phyloP scores from a whole-genome alignment of 2,329 filamentous ascomycete species.

The Hymenoscyphus fraxineus region DNA sequence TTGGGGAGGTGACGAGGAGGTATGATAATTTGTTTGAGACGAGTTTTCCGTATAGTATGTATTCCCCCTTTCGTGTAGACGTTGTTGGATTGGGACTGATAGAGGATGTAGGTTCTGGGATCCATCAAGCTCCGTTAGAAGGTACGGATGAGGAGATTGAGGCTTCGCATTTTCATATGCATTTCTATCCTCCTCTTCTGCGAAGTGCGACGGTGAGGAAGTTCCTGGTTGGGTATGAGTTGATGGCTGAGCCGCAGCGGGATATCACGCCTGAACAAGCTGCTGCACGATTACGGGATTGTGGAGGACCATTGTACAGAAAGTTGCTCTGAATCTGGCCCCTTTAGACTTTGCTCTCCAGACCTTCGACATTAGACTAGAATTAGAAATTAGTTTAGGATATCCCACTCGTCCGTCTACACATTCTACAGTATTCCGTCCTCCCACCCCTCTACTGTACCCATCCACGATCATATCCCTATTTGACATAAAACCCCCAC shows the following conservation, averaged over 20 bases:
- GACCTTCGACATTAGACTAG: slow-evolving; percentile 12
- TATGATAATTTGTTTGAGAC: slow-evolving; percentile 98
- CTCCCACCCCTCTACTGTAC: not conserved
- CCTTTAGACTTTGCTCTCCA: not conserved
- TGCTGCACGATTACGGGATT: slow-evolving; percentile 68
- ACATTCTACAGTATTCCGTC: not conserved
- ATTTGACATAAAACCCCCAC: slow-evolving; percentile 63
- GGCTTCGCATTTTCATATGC: slow-evolving; percentile 87
- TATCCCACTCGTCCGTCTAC: not conserved
- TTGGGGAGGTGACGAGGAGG: slow-evolving; percentile 82
- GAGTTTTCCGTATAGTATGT: slow-evolving; percentile 85
- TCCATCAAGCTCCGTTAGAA: slow-evolving; percentile 89
- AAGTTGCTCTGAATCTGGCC: slow-evolving; percentile 40
- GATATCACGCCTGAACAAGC: slow-evolving; percentile 98
- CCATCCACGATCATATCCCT: not conserved
- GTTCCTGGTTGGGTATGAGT: slow-evolving; percentile 93
- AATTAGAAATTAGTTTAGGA: not conserved
- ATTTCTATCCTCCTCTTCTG: slow-evolving; percentile 93
- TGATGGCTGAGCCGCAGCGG: slow-evolving; percentile 95
- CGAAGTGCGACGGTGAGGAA: slow-evolving; percentile 92
- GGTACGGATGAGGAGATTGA: slow-evolving; percentile 81
- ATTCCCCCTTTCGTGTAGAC: not conserved
- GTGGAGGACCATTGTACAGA: slow-evolving; percentile 80
- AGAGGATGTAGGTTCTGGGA: slow-evolving; percentile 65
- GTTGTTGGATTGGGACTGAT: slow-evolving; percentile 7